phyloP scores from a whole-genome alignment of 139 green algal species.

The Chlorella vulgaris region DNA sequence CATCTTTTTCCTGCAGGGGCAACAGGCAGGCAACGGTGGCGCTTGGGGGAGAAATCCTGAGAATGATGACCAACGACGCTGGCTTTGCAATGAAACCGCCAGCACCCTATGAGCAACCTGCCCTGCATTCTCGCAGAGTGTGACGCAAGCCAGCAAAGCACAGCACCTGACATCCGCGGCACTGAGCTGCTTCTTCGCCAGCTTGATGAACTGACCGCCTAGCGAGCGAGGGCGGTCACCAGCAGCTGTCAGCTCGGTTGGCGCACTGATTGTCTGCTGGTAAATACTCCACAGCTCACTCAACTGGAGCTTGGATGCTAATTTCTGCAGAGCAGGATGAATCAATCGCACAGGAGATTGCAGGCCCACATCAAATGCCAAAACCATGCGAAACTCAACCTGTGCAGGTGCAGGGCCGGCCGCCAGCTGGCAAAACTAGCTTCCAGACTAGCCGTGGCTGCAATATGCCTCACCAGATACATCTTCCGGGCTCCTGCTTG shows the following conservation, averaged over 20 bases:
- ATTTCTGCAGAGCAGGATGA: constrained; percentile 1
- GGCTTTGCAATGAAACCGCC: neutral
- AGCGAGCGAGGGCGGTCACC: neutral
- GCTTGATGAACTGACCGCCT: constrained; percentile 13
- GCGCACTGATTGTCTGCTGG: neutral
- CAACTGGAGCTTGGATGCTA: neutral
- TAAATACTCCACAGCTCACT: neutral
- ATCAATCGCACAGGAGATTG: too few relatives aligned
- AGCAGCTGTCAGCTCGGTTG: constrained; percentile 3
- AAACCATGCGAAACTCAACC: too few relatives aligned
- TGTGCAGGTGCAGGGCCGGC: too few relatives aligned
- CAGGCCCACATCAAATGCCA: too few relatives aligned
- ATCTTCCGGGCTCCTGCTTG: neutral
- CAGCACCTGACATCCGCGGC: neutral
- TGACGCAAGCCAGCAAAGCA: neutral
- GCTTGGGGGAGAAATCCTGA: neutral
- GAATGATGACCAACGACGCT: neutral
- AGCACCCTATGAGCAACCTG: neutral
- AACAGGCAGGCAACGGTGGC: too few relatives aligned
- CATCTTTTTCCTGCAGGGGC: neutral
- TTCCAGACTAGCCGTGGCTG: neutral
- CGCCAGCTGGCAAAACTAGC: too few relatives aligned
- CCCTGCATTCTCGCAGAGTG: neutral
- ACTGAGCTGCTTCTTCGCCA: neutral
- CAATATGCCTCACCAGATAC: neutral